Conservation (phyloP, 306 rosid genomes). For the Myrica gale region DNA sequence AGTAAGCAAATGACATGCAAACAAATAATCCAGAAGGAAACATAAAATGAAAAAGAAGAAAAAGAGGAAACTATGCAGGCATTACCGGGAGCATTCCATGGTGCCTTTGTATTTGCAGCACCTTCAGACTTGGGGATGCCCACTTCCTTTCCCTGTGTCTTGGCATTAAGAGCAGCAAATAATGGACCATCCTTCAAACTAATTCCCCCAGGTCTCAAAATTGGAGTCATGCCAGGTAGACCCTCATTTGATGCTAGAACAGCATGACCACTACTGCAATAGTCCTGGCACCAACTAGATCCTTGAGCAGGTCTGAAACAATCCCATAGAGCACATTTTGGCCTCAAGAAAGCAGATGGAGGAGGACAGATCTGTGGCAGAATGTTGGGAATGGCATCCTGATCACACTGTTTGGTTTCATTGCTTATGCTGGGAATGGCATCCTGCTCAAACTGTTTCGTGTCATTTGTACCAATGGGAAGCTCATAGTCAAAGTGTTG, state of each 20-base stretch:
- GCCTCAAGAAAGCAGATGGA: constrained; percentile 86
- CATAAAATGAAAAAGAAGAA: constrained; percentile 11
- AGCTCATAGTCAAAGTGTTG: constrained; percentile 39
- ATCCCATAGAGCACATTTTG: constrained; percentile 95
- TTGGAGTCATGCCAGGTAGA: constrained; percentile 81
- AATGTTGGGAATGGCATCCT: constrained; percentile 50
- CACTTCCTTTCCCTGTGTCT: constrained; percentile 76
- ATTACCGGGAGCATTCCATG: constrained; percentile 90
- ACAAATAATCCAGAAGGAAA: constrained; percentile 6
- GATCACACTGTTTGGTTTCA: constrained; percentile 36
- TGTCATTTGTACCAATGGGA: constrained; percentile 28
- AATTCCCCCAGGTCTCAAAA: constrained; percentile 85
- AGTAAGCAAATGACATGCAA: background rate
- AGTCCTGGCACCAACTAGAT: constrained; percentile 66
- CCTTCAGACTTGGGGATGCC: constrained; percentile 93
- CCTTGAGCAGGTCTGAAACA: constrained; percentile 92
- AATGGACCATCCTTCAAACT: constrained; percentile 79
- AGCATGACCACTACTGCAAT: constrained; percentile 75
- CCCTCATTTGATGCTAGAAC: constrained; percentile 79
- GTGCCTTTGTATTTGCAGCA: constrained; percentile 89
- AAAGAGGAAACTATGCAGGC: constrained; percentile 2
- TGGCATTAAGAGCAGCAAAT: constrained; percentile 77
- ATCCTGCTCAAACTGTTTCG: constrained; percentile 41
- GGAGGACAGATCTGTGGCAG: constrained; percentile 83
- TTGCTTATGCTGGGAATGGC: constrained; percentile 38